Conservation (phyloP, 2,329 filamentous ascomycete genomes). For the Spiromastix sp. region DNA sequence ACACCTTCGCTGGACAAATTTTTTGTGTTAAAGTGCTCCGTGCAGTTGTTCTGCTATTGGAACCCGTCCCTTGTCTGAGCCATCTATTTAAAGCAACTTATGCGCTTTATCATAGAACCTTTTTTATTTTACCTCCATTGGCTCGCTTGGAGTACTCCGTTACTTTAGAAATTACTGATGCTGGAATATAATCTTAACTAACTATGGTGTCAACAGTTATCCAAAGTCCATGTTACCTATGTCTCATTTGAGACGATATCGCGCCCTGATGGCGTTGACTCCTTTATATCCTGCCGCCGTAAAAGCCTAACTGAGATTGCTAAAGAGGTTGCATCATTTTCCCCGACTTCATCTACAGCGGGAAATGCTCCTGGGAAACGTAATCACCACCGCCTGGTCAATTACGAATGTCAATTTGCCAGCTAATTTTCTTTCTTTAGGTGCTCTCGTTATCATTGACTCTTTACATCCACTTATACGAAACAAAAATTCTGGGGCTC, state of each 20-base stretch:
- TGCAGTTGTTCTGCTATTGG: too few species aligned
- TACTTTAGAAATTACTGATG: too few species aligned
- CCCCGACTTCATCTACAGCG: slow-evolving; percentile 5
- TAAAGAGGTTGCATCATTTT: slow-evolving; percentile 45
- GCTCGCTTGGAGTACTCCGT: too few species aligned
- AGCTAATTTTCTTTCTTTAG: slow-evolving; percentile 34
- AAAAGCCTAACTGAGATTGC: slow-evolving; percentile 48
- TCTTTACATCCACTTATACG: slow-evolving; percentile 57
- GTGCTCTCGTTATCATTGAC: slow-evolving; percentile 68
- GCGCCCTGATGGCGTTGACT: slow-evolving; percentile 53
- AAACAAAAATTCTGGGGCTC: slow-evolving; percentile 30
- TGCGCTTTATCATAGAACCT: too few species aligned
- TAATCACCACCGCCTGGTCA: too few species aligned
- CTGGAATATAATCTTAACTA: too few species aligned
- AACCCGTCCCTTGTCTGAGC: too few species aligned
- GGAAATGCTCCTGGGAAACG: slow-evolving; percentile 1
- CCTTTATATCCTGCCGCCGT: slow-evolving; percentile 55
- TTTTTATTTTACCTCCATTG: neutral
- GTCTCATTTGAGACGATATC: slow-evolving; percentile 67
- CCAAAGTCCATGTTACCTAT: slow-evolving; percentile 61
- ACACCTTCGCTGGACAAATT: too few species aligned
- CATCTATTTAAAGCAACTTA: too few species aligned
- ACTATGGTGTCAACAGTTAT: too few species aligned
- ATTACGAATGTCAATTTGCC: too few species aligned
- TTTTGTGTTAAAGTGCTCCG: too few species aligned